Percentiles rank a stretch among this genome's conserved stretches.
These are phyloP conservation scores for Arxiozyma bovina DNA, from an alignment of 1,139 yeast species.

Conservation along the genomic window DNA sequence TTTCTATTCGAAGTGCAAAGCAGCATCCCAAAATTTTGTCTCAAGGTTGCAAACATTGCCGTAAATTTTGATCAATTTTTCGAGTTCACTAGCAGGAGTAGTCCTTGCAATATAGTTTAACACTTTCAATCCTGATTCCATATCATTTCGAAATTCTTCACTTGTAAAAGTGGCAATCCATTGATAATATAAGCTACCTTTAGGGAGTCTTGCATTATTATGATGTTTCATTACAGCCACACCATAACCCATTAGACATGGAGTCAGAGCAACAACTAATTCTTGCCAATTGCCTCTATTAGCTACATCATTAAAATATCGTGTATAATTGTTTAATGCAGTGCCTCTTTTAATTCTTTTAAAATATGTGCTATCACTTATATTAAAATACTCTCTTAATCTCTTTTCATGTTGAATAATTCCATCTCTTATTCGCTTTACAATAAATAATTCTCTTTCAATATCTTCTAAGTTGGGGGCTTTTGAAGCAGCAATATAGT, in stretches of 20 bases:
- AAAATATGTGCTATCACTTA: conserved; percentile 32
- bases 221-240: conserved; percentile 32
- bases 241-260: conserved; percentile 66
- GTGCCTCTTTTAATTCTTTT: conserved; percentile 42
- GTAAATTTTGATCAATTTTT: too few species aligned
- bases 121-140: conserved; percentile 13
- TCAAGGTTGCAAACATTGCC: too few species aligned
- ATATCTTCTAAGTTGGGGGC: conserved; percentile 48
- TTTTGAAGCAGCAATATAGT: conserved; percentile 52
- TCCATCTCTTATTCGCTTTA: conserved; percentile 47
- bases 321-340: conserved; percentile 51
- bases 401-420: conserved; percentile 46
- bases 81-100: too few species aligned
- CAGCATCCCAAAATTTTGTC: too few species aligned
- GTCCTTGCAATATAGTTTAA: too few species aligned
- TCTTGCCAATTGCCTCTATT: conserved; percentile 49
- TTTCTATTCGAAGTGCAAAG: too few species aligned
- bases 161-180: conserved; percentile 58
- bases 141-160: conserved; percentile 48
- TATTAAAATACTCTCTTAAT: conserved; percentile 38
- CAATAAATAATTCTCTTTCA: conserved; percentile 42
- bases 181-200: conserved; percentile 29
- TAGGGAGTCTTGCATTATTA: conserved; percentile 14
- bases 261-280: conserved; percentile 61
- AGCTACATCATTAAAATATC: conserved; percentile 48